Conservation (phyloP, 129 eudicot genomes). For the Helianthus tuberosus region DNA sequence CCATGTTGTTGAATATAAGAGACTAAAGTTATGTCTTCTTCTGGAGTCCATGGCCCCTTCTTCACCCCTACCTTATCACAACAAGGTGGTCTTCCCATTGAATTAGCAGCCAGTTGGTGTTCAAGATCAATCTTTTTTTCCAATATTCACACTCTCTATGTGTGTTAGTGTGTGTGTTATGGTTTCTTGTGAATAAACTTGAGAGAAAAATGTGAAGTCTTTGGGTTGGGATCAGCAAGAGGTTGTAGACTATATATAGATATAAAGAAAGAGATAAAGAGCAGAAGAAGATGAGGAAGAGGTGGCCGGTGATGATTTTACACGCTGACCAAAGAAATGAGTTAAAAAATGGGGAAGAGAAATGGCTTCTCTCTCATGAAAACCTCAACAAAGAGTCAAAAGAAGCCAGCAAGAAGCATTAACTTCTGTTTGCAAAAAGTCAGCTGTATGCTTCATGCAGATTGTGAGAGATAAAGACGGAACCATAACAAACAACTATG, state of each 20-base stretch:
- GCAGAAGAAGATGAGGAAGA: constrained; percentile 25
- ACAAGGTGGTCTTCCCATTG: constrained; percentile 77
- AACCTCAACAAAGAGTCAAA: constrained; percentile 45
- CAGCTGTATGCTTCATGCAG: constrained; percentile 42
- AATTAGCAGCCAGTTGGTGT: background rate
- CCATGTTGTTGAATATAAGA: constrained; percentile 65
- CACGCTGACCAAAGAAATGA: constrained; percentile 44
- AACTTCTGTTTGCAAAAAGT: constrained; percentile 46
- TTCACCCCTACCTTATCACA: constrained; percentile 65
- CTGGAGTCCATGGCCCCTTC: constrained; percentile 71
- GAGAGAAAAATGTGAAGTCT: constrained; percentile 30
- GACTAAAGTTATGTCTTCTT: constrained; percentile 53
- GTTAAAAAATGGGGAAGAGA: constrained; percentile 24
- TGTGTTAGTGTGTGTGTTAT: constrained; percentile 2
- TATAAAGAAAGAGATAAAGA: constrained; percentile 32
- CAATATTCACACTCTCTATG: constrained; percentile 9
- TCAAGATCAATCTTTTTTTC: constrained; percentile 12
- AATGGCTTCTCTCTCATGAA: constrained; percentile 37
- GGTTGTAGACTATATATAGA: constrained; percentile 37
- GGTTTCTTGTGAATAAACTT: constrained; percentile 20
- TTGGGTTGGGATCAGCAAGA: constrained; percentile 22
- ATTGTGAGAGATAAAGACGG: constrained; percentile 27
- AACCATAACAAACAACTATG: constrained; percentile 10
- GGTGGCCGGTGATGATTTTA: constrained; percentile 26
- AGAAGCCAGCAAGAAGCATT: constrained; percentile 52